These are phyloP conservation scores for Candida saitoana DNA, from an alignment of 805 yeast genomes.

Conservation along the genomic window DNA sequence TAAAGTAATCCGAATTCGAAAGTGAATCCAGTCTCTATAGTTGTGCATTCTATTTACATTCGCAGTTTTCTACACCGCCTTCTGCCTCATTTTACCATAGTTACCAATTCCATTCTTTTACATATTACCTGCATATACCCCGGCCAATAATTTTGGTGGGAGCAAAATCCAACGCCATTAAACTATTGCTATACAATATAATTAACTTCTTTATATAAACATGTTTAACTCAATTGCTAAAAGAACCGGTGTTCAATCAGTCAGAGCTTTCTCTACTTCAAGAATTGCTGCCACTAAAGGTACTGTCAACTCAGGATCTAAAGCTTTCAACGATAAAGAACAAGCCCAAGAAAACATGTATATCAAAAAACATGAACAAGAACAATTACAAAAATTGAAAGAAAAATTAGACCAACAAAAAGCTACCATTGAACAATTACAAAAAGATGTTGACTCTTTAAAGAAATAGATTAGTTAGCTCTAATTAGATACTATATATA, in stretches of 20 bases:
- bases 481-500: too few species aligned
- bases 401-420: constrained; percentile 75
- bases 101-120: too few species aligned
- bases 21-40: too few species aligned
- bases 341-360: constrained; percentile 84
- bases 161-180: not conserved
- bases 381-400: constrained; percentile 71
- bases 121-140: not conserved
- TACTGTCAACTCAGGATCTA: constrained; percentile 19
- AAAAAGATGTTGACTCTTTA: constrained; percentile 46
- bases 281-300: constrained; percentile 25
- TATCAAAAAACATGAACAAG: constrained; percentile 86
- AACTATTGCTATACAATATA: too few species aligned
- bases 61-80: too few species aligned
- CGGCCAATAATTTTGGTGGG: not conserved
- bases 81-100: too few species aligned
- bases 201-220: constrained; percentile 1
- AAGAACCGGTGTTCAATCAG: constrained; percentile 17
- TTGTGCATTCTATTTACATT: too few species aligned
- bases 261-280: constrained; percentile 29
- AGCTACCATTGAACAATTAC: constrained; percentile 49
- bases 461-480: constrained; percentile 37
- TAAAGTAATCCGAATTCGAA: too few species aligned
- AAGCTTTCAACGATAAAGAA: constrained; percentile 69
- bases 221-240: constrained; percentile 25